phyloP scores from a whole-genome alignment of 2,329 filamentous ascomycete genomes.

The Tolypocladium tropicale region DNA sequence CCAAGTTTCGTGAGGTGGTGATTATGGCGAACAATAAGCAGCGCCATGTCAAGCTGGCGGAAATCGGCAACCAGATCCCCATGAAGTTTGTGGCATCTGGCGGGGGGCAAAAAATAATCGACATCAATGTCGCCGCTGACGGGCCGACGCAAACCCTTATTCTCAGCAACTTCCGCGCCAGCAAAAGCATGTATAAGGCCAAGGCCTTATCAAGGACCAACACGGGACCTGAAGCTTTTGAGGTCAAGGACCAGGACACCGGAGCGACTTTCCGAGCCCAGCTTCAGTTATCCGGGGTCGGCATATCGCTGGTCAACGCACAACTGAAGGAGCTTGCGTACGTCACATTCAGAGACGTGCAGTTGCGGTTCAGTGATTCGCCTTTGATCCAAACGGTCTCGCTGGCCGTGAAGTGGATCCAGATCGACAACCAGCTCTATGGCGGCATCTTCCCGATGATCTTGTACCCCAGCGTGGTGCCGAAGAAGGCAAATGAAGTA shows the following conservation, averaged over 20 bases:
- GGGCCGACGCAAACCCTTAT: conserved; percentile 93
- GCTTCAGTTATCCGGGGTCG: conserved; percentile 78
- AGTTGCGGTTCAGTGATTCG: conserved; percentile 89
- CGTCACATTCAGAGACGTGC: conserved; percentile 82
- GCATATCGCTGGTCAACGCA: conserved; percentile 85
- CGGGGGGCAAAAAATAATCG: conserved; percentile 76
- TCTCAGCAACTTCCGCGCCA: conserved; percentile 84
- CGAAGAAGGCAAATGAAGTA: conserved; percentile 92
- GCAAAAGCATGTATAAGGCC: conserved; percentile 77
- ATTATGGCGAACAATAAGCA: conserved; percentile 48
- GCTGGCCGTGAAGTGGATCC: conserved; percentile 93
- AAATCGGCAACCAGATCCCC: conserved; percentile 91
- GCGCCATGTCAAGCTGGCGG: conserved; percentile 84
- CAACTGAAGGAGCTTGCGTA: conserved; percentile 91
- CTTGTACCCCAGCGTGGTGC: conserved; percentile 92
- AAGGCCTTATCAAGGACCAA: conserved; percentile 39
- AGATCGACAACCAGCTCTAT: conserved; percentile 97
- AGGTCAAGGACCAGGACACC: conserved; percentile 86
- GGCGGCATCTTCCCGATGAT: conserved; percentile 97
- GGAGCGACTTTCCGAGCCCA: conserved; percentile 84
- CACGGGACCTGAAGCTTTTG: conserved; percentile 54
- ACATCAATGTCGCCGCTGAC: conserved; percentile 91
- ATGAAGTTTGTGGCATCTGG: conserved; percentile 71
- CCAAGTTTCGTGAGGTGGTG: conserved; percentile 90
- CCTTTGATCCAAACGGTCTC: conserved; percentile 85